Evolutionary conservation across 108 stramenopile genomes (phyloP).

Genomic region (Nitzschia sp.): DNA sequence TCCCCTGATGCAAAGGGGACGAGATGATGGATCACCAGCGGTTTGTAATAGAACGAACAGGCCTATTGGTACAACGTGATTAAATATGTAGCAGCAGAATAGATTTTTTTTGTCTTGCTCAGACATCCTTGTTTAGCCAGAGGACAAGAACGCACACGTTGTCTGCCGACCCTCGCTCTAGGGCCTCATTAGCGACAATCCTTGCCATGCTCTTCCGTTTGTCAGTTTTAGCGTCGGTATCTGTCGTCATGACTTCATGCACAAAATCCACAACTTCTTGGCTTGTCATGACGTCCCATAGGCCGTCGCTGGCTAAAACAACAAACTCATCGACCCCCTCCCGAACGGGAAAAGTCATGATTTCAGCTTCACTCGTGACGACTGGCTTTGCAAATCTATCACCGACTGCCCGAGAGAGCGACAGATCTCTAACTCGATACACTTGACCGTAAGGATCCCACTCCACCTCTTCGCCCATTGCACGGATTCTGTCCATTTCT

Average conservation of each 20-base stretch:
- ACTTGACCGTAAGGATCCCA: constrained; percentile 76
- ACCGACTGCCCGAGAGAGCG: constrained; percentile 90
- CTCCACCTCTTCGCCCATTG: constrained; percentile 78
- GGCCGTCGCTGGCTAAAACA: constrained; percentile 90
- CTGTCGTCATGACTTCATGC: constrained; percentile 23
- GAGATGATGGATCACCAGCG: too few species aligned
- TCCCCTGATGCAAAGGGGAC: neutral
- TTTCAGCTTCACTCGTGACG: constrained; percentile 83
- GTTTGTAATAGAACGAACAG: too few species aligned
- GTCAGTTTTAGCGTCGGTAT: constrained; percentile 25
- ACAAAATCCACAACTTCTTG: constrained; percentile 94
- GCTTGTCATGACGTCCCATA: constrained; percentile 97
- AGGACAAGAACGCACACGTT: constrained; percentile 85
- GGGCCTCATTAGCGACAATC: constrained; percentile 78
- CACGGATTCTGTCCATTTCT: constrained; percentile 72
- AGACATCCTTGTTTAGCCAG: constrained; percentile 49
- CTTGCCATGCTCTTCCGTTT: constrained; percentile 63
- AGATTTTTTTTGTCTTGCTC: neutral
- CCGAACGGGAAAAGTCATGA: constrained; percentile 55
- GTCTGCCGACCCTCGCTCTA: constrained; percentile 79
- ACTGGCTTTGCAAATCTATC: constrained; percentile 89
- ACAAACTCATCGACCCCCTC: constrained; percentile 59
- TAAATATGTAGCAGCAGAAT: neutral
- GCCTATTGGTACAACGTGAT: too few species aligned
- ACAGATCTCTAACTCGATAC: constrained; percentile 87